Evolutionary conservation across 352 stramenopile genomes (phyloP).

Genomic region (Phytophthora fragariae): DNA sequence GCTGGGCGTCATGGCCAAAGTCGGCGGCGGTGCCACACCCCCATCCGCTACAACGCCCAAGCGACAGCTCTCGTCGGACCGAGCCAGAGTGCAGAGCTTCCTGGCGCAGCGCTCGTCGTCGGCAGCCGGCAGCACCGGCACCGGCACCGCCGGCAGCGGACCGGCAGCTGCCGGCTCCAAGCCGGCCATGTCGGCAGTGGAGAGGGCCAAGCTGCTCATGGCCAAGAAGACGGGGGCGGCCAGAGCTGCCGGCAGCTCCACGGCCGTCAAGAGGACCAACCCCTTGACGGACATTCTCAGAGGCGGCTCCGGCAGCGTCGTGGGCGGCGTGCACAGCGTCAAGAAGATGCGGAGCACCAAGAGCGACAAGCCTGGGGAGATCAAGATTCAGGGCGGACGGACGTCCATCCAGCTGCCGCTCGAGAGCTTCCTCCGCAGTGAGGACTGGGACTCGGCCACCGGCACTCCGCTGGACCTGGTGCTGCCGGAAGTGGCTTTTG

Average conservation of each 20-base stretch:
- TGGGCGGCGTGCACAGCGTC: constrained; percentile 61
- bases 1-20: constrained; percentile 18
- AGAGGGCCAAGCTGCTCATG: constrained; percentile 83
- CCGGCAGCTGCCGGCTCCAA: constrained; percentile 24
- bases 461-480: constrained; percentile 67
- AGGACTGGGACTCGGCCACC: constrained; percentile 84
- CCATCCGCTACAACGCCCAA: constrained; percentile 53
- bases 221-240: constrained; percentile 63
- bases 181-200: constrained; percentile 63
- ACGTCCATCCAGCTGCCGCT: constrained; percentile 80
- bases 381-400: constrained; percentile 76
- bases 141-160: not conserved
- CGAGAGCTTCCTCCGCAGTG: constrained; percentile 76
- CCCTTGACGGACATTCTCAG: constrained; percentile 82
- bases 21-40: constrained; percentile 14
- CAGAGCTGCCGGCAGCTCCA: constrained; percentile 20
- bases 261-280: constrained; percentile 75
- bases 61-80: constrained; percentile 57
- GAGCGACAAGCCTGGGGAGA: constrained; percentile 80
- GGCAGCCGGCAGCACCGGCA: constrained; percentile 4
- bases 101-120: constrained; percentile 52
- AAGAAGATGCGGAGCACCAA: constrained; percentile 75
- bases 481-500: constrained; percentile 78
- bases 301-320: constrained; percentile 71
- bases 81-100: constrained; percentile 73